phyloP scores from a whole-genome alignment of 352 stramenopile species.

The Globisporangium alternatum region DNA sequence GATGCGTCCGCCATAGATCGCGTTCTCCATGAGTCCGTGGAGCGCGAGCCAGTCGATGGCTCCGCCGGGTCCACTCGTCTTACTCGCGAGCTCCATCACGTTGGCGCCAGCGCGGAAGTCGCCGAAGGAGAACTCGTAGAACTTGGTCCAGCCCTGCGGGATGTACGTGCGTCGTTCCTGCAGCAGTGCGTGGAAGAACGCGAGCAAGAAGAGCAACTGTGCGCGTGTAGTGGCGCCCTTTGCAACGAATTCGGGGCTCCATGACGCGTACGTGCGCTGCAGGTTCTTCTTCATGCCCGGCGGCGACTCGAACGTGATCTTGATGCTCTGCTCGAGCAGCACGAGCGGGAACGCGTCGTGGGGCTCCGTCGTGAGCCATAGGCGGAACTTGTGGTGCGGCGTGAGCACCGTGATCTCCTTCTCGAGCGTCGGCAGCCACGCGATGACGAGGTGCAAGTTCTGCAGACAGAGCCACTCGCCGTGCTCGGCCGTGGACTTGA shows the following conservation, averaged over 20 bases:
- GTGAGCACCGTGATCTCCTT: slow-evolving; percentile 83
- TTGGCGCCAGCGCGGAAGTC: slow-evolving; percentile 92
- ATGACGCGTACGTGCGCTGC: slow-evolving; percentile 89
- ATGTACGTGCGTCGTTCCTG: slow-evolving; percentile 91
- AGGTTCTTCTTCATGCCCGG: slow-evolving; percentile 96
- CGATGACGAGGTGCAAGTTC: slow-evolving; percentile 94
- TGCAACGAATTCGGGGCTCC: slow-evolving; percentile 76
- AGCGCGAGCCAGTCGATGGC: slow-evolving; percentile 90
- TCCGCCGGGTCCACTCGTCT: slow-evolving; percentile 23
- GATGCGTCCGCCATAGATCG: slow-evolving; percentile 93
- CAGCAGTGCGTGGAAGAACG: slow-evolving; percentile 88
- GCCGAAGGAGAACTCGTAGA: slow-evolving; percentile 95
- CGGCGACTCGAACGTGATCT: slow-evolving; percentile 95
- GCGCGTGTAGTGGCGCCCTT: slow-evolving; percentile 37
- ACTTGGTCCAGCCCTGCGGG: slow-evolving; percentile 95
- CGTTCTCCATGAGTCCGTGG: slow-evolving; percentile 94
- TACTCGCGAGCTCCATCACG: slow-evolving; percentile 81
- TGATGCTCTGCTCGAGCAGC: slow-evolving; percentile 91
- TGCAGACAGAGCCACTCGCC: slow-evolving; percentile 96
- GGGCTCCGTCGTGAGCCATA: slow-evolving; percentile 95
- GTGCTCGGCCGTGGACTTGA: slow-evolving; percentile 70
- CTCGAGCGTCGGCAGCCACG: slow-evolving; percentile 91
- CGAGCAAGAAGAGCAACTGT: slow-evolving; percentile 87
- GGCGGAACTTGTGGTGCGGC: slow-evolving; percentile 84
- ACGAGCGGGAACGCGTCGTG: slow-evolving; percentile 90